Percentiles rank a stretch among this genome's conserved stretches.
Evolutionary conservation across 129 eudicot genomes (phyloP).

Genomic region (Flaveria bidentis): DNA sequence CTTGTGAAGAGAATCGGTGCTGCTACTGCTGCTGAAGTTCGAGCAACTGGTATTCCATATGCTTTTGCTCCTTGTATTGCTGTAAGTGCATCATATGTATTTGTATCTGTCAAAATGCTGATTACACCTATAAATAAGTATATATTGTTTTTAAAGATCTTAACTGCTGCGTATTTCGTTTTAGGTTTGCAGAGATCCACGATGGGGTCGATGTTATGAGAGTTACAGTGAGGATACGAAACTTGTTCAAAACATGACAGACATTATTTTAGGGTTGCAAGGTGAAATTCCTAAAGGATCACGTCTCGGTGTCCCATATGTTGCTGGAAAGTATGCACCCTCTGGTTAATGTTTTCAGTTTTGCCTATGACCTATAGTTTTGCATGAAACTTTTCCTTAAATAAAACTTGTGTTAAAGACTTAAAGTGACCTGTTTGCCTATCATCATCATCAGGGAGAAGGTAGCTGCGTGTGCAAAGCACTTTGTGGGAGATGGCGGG

Average conservation of each 20-base stretch:
- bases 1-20: conserved; percentile 79
- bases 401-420: background rate
- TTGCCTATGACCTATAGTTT: background rate
- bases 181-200: conserved; percentile 89
- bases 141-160: conserved; percentile 16
- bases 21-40: conserved; percentile 85
- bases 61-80: conserved; percentile 94
- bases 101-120: too few relatives aligned
- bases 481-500: conserved; percentile 95
- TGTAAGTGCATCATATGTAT: conserved; percentile 39
- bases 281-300: conserved; percentile 67
- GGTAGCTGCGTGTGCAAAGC: conserved; percentile 91
- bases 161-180: conserved; percentile 9
- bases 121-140: too few relatives aligned
- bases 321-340: conserved; percentile 66
- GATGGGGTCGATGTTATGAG: conserved; percentile 96
- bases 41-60: conserved; percentile 89
- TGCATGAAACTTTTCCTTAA: background rate
- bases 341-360: conserved; percentile 5
- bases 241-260: conserved; percentile 78
- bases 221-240: conserved; percentile 81
- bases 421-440: background rate
- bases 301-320: conserved; percentile 64
- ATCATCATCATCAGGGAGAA: conserved; percentile 52
- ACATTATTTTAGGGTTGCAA: conserved; percentile 72